Conservation (phyloP, 2,329 filamentous ascomycete genomes). For the Aspergillus sp. region DNA sequence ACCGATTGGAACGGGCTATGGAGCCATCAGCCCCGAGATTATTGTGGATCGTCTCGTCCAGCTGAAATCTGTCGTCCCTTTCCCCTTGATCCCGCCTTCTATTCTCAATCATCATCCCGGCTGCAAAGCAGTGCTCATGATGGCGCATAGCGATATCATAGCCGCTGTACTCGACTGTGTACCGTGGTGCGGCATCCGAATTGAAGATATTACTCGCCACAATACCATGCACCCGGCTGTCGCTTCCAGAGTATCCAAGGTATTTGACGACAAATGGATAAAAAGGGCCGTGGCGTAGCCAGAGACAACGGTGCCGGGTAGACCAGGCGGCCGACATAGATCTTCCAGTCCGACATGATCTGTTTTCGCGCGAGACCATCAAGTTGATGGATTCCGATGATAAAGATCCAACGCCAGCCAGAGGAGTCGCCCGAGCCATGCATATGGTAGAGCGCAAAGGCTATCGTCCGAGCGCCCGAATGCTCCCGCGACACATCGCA, state of each 20-base stretch:
- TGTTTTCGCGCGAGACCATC: constrained; percentile 25
- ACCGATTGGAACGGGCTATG: constrained; percentile 33
- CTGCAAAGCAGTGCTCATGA: constrained; percentile 25
- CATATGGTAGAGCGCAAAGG: constrained; percentile 28
- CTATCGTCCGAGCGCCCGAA: constrained; percentile 28
- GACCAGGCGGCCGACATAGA: constrained; percentile 30
- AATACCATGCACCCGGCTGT: constrained; percentile 37
- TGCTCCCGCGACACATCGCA: constrained; percentile 35
- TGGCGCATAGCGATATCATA: constrained; percentile 27
- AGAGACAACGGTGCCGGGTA: constrained; percentile 36
- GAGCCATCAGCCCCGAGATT: constrained; percentile 37
- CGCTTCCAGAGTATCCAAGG: constrained; percentile 30
- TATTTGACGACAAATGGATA: constrained; percentile 34
- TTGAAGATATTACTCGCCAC: constrained; percentile 43
- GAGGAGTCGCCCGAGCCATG: constrained; percentile 27
- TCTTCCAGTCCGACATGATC: constrained; percentile 33
- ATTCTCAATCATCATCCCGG: constrained; percentile 29
- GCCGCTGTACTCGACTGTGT: constrained; percentile 39
- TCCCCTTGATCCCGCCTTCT: constrained; percentile 25
- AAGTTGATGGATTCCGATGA: constrained; percentile 33
- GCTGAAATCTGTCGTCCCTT: constrained; percentile 22
- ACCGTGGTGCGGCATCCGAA: constrained; percentile 32
- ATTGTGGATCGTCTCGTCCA: constrained; percentile 23
- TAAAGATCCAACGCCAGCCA: constrained; percentile 38
- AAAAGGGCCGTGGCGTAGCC: constrained; percentile 36